phyloP scores from a whole-genome alignment of 805 yeast species.

The Nakazawaea molendinolei region DNA sequence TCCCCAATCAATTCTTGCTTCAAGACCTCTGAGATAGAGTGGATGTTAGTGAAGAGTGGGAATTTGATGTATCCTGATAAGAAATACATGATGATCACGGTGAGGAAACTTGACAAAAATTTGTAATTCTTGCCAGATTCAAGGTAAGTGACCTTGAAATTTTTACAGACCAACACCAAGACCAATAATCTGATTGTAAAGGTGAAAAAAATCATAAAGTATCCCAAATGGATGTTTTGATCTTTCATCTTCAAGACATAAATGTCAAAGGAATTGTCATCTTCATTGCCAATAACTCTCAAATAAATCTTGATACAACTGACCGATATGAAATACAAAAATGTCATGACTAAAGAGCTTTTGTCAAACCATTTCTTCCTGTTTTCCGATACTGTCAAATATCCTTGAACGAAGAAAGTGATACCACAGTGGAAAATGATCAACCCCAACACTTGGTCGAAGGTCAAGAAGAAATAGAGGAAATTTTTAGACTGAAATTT shows the following conservation, averaged over 20 bases:
- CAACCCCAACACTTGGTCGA: constrained; percentile 4
- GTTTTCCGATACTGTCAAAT: neutral
- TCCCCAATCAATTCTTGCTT: constrained; percentile 8
- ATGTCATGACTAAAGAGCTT: neutral
- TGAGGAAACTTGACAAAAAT: constrained; percentile 7
- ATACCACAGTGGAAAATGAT: constrained; percentile 1
- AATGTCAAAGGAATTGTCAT: neutral
- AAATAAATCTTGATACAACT: constrained; percentile 5
- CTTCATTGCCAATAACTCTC: neutral
- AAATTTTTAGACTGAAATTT: constrained; percentile 1
- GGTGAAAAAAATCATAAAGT: constrained; percentile 1
- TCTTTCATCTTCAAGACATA: constrained; percentile 7
- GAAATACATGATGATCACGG: neutral
- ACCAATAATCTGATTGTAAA: constrained; percentile 1
- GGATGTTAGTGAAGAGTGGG: constrained; percentile 4
- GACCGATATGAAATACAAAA: constrained; percentile 7
- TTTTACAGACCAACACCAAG: neutral
- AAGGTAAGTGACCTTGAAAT: constrained; percentile 1
- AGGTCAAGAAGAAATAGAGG: constrained; percentile 1
- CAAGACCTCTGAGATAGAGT: neutral
- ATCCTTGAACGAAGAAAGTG: constrained; percentile 8
- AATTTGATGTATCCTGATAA: constrained; percentile 9
- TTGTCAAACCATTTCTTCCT: constrained; percentile 1
- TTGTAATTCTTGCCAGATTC: neutral
- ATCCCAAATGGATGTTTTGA: neutral